Evolutionary conservation across 1,284 basidiomycete genomes (phyloP).

Genomic region (Leccinum proliferum): DNA sequence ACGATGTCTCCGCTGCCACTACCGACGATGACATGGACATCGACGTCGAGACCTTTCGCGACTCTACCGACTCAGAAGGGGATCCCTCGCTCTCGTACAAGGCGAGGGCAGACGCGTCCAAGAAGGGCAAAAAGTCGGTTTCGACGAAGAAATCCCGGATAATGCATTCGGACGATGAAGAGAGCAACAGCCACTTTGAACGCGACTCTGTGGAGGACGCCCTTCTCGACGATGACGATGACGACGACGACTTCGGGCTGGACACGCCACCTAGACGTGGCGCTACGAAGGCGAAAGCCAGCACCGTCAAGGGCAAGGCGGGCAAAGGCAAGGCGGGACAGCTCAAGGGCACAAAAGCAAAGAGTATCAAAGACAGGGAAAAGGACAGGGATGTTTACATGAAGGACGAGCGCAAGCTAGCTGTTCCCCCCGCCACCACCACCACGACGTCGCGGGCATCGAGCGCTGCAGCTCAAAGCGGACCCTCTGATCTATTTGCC

Average conservation of each 20-base stretch:
- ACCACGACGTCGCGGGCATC: constrained; percentile 22
- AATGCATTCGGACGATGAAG: constrained; percentile 26
- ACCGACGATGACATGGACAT: constrained; percentile 20
- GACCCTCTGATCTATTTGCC: constrained; percentile 23
- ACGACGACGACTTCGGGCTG: constrained; percentile 33
- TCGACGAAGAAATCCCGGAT: constrained; percentile 17
- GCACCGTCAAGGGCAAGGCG: constrained; percentile 20
- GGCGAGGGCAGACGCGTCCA: constrained; percentile 5
- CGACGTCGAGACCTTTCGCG: constrained; percentile 16
- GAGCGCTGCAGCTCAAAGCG: constrained; percentile 25
- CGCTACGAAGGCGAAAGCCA: constrained; percentile 23
- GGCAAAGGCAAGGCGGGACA: constrained; percentile 14
- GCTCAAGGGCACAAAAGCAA: constrained; percentile 19
- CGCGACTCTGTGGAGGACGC: constrained; percentile 17
- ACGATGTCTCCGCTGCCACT: constrained; percentile 7
- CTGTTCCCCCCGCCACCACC: constrained; percentile 4
- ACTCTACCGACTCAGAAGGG: constrained; percentile 11
- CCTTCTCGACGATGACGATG: constrained; percentile 10
- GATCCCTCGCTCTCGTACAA: constrained; percentile 2
- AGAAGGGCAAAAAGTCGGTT: constrained; percentile 10
- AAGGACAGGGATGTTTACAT: constrained; percentile 32
- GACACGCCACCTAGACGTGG: constrained; percentile 27
- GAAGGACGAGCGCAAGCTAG: constrained; percentile 37
- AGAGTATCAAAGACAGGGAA: constrained; percentile 25
- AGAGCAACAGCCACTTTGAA: constrained; percentile 21